phyloP scores from a whole-genome alignment of 75 land plant genomes.

The Azolla pinnata region DNA sequence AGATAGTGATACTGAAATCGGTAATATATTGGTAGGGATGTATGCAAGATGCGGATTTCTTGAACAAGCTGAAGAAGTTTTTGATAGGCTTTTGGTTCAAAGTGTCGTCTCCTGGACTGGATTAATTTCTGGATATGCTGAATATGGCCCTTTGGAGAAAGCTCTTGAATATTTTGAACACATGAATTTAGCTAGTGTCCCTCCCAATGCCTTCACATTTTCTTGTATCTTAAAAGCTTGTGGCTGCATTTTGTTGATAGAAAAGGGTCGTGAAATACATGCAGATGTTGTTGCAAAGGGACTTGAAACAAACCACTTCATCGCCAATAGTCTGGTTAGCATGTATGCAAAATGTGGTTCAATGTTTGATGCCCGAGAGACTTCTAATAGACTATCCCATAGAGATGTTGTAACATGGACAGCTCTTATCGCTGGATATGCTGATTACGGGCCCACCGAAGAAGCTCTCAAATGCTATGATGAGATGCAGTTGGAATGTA shows the following conservation, averaged over 20 bases:
- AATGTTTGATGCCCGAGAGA: slow-evolving; percentile 15
- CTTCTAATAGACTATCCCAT: slow-evolving; percentile 31
- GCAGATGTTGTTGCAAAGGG: slow-evolving; percentile 21
- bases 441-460: slow-evolving; percentile 10
- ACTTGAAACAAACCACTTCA: not conserved
- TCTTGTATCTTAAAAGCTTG: slow-evolving; percentile 36
- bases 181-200: slow-evolving; percentile 7
- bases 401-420: slow-evolving; percentile 24
- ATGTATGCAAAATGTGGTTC: slow-evolving; percentile 26
- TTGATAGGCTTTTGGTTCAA: slow-evolving; percentile 27
- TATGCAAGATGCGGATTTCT: slow-evolving; percentile 22
- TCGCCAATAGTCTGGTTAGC: slow-evolving; percentile 33
- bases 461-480: slow-evolving; percentile 15
- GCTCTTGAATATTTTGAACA: slow-evolving; percentile 20
- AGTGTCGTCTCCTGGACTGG: slow-evolving; percentile 39
- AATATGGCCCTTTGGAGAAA: slow-evolving; percentile 11
- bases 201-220: slow-evolving; percentile 24
- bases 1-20: slow-evolving; percentile 17
- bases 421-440: slow-evolving; percentile 22
- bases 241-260: slow-evolving; percentile 26
- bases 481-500: not conserved
- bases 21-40: slow-evolving; percentile 33
- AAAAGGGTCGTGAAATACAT: slow-evolving; percentile 50
- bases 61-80: slow-evolving; percentile 20
- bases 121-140: slow-evolving; percentile 31